Evolutionary conservation across 129 eudicot genomes (phyloP), one percentile per base, ranked within the genome.

Genomic region (Tagetes erecta): DNA sequence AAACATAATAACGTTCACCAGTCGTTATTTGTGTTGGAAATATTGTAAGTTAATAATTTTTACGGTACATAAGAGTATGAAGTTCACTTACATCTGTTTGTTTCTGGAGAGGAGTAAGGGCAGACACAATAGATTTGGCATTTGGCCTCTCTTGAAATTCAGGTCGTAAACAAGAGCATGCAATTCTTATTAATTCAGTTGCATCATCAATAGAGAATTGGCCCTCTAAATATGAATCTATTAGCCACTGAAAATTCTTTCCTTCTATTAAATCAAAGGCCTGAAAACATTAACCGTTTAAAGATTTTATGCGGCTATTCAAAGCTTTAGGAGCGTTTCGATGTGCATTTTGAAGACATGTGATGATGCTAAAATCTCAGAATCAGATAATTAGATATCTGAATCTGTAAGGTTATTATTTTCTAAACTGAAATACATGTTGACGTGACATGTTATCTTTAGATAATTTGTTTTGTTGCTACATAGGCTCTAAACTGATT

Each of bases 81-180:
- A 20, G 70, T 60, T 55, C 14, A 51, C 82, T 78, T 87, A 92
- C 97, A 68, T 92, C 90, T 39, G 83, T 80, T 84, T 89, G 87
- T 74, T 89, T 89, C 80, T 92, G 91, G 64, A 92, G 96, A 72
- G 91, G 77, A 66, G 79, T 56, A 57, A 92, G 96, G 34, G 94
- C 80, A 14, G 89, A 84, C 38, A 89, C 96, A 59, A 92, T 83
- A 59, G 84, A 79, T 71, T 87, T 86, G 6, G 86, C 84, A 72
- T 87, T 86, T 40, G 96, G 98, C 82, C 98, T 87, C 64, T 92
- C 96, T 49, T 93, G 89, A 40, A 94, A 86, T 74, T 87, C 91
- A 75, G 83, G 87, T 64, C 87, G 92, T 85, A 92, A 87, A 83
- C 98, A 92, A 1, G 85, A 95, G 9, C 90, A 85, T 56, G 98